phyloP scores from a whole-genome alignment of 1,139 yeast genomes.

The Yamadazyma jaroonii region DNA sequence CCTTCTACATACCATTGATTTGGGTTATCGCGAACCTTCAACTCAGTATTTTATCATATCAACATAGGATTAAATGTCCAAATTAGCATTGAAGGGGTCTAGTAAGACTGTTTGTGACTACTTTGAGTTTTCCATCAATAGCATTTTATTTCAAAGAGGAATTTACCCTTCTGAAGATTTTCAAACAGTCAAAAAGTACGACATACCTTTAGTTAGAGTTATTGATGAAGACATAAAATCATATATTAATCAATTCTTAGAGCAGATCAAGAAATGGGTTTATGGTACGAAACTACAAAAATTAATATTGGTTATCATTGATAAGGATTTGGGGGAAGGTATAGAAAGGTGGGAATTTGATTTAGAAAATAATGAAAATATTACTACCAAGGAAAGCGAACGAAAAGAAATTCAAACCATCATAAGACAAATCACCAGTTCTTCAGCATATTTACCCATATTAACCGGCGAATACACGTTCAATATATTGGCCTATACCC shows the following conservation, averaged over 20 bases:
- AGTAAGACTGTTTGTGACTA: slow-evolving; percentile 78
- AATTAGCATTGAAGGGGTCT: slow-evolving; percentile 72
- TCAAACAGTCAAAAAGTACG: slow-evolving; percentile 75
- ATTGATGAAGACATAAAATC: slow-evolving; percentile 73
- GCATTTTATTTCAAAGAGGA: slow-evolving; percentile 84
- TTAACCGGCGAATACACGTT: slow-evolving; percentile 74
- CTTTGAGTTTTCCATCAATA: slow-evolving; percentile 76
- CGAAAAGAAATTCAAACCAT: slow-evolving; percentile 81
- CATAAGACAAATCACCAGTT: slow-evolving; percentile 85
- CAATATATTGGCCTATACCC: slow-evolving; percentile 82
- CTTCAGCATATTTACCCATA: slow-evolving; percentile 81
- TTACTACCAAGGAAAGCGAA: slow-evolving; percentile 42
- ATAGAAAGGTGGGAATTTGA: slow-evolving; percentile 89
- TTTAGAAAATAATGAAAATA: slow-evolving; percentile 31
- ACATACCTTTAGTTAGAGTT: slow-evolving; percentile 68
- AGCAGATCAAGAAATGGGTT: slow-evolving; percentile 83
- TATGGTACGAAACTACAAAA: slow-evolving; percentile 66
- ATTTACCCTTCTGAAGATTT: slow-evolving; percentile 90
- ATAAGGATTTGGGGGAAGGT: slow-evolving; percentile 63
- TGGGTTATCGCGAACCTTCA: background rate
- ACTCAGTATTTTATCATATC: background rate
- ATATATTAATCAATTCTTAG: slow-evolving; percentile 66
- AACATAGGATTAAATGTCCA: slow-evolving; percentile 15
- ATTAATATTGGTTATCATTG: slow-evolving; percentile 68
- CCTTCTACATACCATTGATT: slow-evolving; percentile 7